These are phyloP conservation scores for Fusarium chlamydosporum DNA, from an alignment of 2,329 filamentous ascomycete species.

Conservation along the genomic window DNA sequence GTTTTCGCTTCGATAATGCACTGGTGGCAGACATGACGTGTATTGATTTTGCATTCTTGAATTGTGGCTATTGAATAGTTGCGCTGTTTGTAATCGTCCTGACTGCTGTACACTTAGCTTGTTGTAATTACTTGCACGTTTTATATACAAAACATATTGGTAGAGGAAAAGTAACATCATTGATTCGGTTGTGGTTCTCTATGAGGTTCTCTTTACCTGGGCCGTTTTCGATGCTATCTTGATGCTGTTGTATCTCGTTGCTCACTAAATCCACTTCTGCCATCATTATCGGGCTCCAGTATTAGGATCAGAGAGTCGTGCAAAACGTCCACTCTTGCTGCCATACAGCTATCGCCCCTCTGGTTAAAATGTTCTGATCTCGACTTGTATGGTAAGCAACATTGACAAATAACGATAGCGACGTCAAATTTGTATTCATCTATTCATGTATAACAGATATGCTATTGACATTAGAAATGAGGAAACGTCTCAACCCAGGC, in stretches of 20 bases:
- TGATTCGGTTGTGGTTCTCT: not conserved
- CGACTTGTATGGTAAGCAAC: not conserved
- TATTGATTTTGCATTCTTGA: slow-evolving; percentile 32
- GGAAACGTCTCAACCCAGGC: slow-evolving; percentile 14
- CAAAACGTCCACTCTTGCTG: not conserved
- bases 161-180: too few relatives aligned
- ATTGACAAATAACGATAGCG: not conserved
- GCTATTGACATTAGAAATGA: slow-evolving; percentile 2
- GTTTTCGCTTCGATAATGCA: slow-evolving; percentile 28
- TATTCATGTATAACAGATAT: too few relatives aligned
- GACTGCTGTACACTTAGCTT: slow-evolving; percentile 35
- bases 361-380: not conserved
- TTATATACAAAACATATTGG: slow-evolving; percentile 5
- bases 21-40: slow-evolving; percentile 19
- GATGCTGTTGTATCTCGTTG: not conserved
- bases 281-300: too few relatives aligned
- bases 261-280: not conserved
- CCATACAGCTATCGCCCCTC: not conserved
- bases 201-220: not conserved
- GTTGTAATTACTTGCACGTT: slow-evolving; percentile 41
- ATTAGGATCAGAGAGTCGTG: not conserved
- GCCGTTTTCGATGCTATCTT: not conserved
- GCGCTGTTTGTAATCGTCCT: slow-evolving; percentile 17
- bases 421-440: not conserved
- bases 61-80: slow-evolving; percentile 42